Conservation (phyloP, 306 rosid genomes). For the Medicago truncatula region DNA sequence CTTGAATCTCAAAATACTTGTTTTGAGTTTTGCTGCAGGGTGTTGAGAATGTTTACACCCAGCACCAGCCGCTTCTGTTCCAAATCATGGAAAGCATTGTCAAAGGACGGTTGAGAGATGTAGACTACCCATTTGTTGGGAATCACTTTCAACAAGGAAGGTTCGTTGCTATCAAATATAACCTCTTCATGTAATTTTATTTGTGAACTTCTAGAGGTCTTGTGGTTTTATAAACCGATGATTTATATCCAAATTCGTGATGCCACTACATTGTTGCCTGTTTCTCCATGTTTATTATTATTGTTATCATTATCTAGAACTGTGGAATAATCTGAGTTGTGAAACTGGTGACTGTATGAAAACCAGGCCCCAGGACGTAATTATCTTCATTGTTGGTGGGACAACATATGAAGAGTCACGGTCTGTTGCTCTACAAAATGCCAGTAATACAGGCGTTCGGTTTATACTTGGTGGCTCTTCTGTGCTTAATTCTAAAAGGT, state of each 20-base stretch:
- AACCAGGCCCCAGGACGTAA: slow-evolving; percentile 89
- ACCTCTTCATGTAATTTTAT: slow-evolving; percentile 17
- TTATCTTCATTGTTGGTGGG: slow-evolving; percentile 94
- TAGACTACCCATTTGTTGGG: slow-evolving; percentile 85
- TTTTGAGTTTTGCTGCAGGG: slow-evolving; percentile 64
- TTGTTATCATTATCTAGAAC: slow-evolving; percentile 29
- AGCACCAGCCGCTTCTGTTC: slow-evolving; percentile 87
- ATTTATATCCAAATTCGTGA: slow-evolving; percentile 27
- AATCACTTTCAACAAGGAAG: slow-evolving; percentile 98
- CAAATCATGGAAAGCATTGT: slow-evolving; percentile 92
- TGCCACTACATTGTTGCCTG: slow-evolving; percentile 13
- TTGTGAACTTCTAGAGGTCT: slow-evolving; percentile 25
- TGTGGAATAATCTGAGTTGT: slow-evolving; percentile 31
- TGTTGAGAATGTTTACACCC: slow-evolving; percentile 92
- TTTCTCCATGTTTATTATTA: slow-evolving; percentile 4
- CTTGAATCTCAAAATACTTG: slow-evolving; percentile 33
- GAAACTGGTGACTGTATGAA: slow-evolving; percentile 42
- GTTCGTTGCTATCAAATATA: slow-evolving; percentile 58
- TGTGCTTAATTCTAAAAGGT: slow-evolving; percentile 93
- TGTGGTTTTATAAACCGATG: slow-evolving; percentile 28
- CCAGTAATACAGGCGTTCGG: slow-evolving; percentile 76
- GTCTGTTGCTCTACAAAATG: slow-evolving; percentile 83
- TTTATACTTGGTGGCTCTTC: slow-evolving; percentile 90
- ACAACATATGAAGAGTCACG: slow-evolving; percentile 96
- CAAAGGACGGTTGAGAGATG: slow-evolving; percentile 93